Base-by-base conservation (phyloP, 257 asterid species). In the Schizonepeta tenuifolia region DNA sequence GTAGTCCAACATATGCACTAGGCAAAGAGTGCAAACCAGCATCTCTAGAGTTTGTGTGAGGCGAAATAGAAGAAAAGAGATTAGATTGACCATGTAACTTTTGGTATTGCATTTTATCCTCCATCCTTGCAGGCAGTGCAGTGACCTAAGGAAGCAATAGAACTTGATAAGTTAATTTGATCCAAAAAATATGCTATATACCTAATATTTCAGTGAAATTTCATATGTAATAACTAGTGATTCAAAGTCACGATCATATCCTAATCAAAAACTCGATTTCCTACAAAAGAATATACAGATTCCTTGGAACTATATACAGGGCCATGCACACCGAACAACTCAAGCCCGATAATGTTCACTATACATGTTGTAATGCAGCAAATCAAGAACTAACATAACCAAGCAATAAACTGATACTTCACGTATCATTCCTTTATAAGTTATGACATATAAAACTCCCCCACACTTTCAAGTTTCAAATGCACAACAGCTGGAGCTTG, bases 1-100 rank as follows among this genome's bases (percentile, higher is more conserved):
- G 76, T 0, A 86, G 79, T 65, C 86, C 88, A 65, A 78, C 80
- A 77, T 87, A 82, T n/a, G 74, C 77, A 68, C 83, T 74, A 36
- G 72, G 15, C 61, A 73, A 69, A 61, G 76, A 46, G 72, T 75
- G 50, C 46, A 75, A 64, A 41, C 77, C 82, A 56, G 78, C 40
- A 73, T 72, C 75, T 72, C 79, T 80, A 55, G 86, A 80, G 75
- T 77, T 71, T 17, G 65, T 31, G 75, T 64, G 68, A 60, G 85
- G 86, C 46, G 86, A 84, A 50, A 80, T 72, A 65, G 21, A 77
- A 67, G 88, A 59, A 50, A 80, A 77, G 10, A 87, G 74, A 75
- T 72, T 66, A 6, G 85, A 77, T 41, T 80, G 86, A 21, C 84
- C 81, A 8, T 80, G 81, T 49, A 84, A 80, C 80, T 74, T 89